Percentiles rank a stretch among this genome's conserved stretches.
These are phyloP conservation scores for Diutina pseudorugosa DNA, from an alignment of 1,139 yeast species.

Conservation along the genomic window DNA sequence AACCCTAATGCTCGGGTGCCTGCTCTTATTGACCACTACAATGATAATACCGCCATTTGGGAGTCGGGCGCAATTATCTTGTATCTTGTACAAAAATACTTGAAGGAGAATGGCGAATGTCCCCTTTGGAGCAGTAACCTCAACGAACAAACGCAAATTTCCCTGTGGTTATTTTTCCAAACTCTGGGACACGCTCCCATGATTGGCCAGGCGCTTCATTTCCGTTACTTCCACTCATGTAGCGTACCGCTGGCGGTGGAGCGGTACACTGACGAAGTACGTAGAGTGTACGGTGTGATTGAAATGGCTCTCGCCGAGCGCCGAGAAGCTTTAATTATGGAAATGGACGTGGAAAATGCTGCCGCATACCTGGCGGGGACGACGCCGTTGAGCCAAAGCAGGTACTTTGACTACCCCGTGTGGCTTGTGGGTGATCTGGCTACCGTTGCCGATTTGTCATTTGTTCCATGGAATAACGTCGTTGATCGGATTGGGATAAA, in stretches of 20 bases:
- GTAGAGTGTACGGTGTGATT: conserved; percentile 86
- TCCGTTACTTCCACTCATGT: conserved; percentile 80
- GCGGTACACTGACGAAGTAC: conserved; percentile 84
- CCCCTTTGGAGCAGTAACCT: conserved; percentile 72
- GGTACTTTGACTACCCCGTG: conserved; percentile 86
- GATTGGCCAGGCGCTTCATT: conserved; percentile 96
- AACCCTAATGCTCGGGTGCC: conserved; percentile 96
- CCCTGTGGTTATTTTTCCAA: conserved; percentile 87
- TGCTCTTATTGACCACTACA: conserved; percentile 78
- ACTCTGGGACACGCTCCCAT: conserved; percentile 96
- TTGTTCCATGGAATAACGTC: conserved; percentile 95
- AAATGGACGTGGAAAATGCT: conserved; percentile 76
- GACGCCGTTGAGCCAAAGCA: conserved; percentile 73
- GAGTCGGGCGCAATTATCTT: conserved; percentile 86
- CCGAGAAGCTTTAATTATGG: conserved; percentile 85
- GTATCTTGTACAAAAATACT: conserved; percentile 58
- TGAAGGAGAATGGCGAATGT: conserved; percentile 62
- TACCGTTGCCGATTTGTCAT: conserved; percentile 83
- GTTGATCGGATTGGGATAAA: conserved; percentile 88
- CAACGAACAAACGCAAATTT: conserved; percentile 76
- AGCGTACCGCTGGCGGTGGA: conserved; percentile 84
- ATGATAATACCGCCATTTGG: conserved; percentile 77
- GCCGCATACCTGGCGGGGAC: conserved; percentile 86
- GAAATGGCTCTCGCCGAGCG: conserved; percentile 94
- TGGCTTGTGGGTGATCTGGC: conserved; percentile 91